These are phyloP conservation scores for Lunularia cruciata DNA, from an alignment of 225 moss, liverwort and hornwort species.

Conservation along the genomic window DNA sequence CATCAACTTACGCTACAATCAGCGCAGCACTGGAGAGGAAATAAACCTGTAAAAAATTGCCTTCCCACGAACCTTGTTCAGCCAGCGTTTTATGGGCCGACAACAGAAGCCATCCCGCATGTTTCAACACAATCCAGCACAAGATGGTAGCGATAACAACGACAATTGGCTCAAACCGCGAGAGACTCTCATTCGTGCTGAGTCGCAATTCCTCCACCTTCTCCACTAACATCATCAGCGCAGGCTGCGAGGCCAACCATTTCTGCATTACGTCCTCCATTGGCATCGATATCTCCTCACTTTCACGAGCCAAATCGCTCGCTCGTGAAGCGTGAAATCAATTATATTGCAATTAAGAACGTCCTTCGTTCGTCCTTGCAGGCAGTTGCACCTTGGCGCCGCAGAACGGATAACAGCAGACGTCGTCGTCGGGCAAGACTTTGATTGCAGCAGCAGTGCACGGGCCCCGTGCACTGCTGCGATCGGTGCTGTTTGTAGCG, in stretches of 20 bases:
- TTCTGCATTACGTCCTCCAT: constrained; percentile 4
- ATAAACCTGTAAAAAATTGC: not conserved
- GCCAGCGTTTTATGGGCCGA: constrained; percentile 44
- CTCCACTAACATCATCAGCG: constrained; percentile 17
- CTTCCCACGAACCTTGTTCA: constrained; percentile 57
- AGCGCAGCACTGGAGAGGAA: not conserved
- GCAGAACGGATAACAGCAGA: not conserved
- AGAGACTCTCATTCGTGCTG: constrained; percentile 55
- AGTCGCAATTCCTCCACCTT: constrained; percentile 48
- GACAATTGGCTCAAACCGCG: constrained; percentile 65
- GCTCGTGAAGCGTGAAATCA: not conserved
- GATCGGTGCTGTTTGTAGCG: too few species aligned
- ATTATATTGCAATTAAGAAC: not conserved
- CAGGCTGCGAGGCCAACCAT: not conserved
- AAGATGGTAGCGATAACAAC: constrained; percentile 58
- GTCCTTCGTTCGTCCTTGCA: not conserved
- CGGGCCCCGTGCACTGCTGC: too few species aligned
- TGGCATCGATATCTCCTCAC: not conserved
- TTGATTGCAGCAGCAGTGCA: not conserved
- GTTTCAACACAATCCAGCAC: constrained; percentile 55
- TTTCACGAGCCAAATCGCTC: not conserved
- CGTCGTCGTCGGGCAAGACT: not conserved
- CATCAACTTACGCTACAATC: not conserved
- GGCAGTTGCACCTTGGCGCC: too few species aligned
- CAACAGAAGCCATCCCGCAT: constrained; percentile 24